Evolutionary conservation across 2,329 filamentous ascomycete species (phyloP).

Genomic region (Fusarium torulosum): DNA sequence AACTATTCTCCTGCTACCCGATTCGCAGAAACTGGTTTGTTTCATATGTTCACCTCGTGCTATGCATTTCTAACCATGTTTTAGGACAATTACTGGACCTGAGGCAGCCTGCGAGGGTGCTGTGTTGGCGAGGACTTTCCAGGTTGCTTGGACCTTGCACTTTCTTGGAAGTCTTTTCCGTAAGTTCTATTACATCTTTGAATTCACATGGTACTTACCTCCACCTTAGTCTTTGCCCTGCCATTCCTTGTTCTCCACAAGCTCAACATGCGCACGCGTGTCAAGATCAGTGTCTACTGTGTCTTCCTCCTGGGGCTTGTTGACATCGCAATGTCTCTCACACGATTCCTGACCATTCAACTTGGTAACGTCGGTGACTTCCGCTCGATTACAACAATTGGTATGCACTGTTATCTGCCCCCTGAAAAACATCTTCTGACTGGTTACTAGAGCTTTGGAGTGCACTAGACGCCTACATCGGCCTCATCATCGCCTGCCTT

Average conservation of each 20-base stretch:
- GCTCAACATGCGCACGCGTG: conserved; percentile 24
- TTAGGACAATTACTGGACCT: conserved; percentile 4
- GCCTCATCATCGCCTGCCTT: conserved; percentile 40
- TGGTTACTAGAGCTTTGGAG: conserved; percentile 31
- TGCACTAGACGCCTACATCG: conserved; percentile 32
- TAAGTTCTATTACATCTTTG: neutral
- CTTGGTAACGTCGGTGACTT: conserved; percentile 11
- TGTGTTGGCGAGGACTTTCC: conserved; percentile 13
- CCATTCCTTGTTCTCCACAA: conserved; percentile 32
- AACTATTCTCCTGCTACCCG: conserved; percentile 35
- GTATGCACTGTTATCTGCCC: neutral
- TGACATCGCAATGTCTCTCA: conserved; percentile 39
- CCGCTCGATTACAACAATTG: conserved; percentile 34
- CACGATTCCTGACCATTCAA: conserved; percentile 37
- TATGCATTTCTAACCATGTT: neutral
- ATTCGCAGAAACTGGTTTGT: conserved; percentile 36
- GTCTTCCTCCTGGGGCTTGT: conserved; percentile 39
- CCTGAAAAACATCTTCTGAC: neutral
- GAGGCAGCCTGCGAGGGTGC: conserved; percentile 1
- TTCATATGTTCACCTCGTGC: rapidly evolving
- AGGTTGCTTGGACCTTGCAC: conserved; percentile 32
- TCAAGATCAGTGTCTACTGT: conserved; percentile 32
- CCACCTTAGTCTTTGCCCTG: conserved; percentile 6
- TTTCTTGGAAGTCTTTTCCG: conserved; percentile 26
- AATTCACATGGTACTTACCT: rapidly evolving